Conservation (phyloP, 805 yeast genomes). For the Wickerhamomyces silvicola region DNA sequence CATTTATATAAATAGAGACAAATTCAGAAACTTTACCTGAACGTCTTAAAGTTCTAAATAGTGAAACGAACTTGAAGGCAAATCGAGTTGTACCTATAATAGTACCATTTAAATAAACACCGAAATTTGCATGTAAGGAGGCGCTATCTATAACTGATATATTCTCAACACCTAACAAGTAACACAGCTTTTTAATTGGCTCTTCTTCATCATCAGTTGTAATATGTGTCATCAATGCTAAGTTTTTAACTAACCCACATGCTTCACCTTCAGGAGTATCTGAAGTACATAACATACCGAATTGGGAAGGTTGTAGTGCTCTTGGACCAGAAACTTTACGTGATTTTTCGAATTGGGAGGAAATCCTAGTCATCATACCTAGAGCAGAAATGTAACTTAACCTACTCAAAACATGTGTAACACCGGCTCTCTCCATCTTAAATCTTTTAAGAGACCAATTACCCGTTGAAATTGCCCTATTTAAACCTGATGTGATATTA, state of each 20-base stretch:
- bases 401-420: conserved; percentile 90
- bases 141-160: conserved; percentile 77
- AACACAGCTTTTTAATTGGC: conserved; percentile 75
- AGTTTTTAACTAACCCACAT: conserved; percentile 94
- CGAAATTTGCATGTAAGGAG: conserved; percentile 72
- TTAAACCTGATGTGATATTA: conserved; percentile 89
- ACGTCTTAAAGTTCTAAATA: conserved; percentile 77
- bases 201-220: conserved; percentile 97
- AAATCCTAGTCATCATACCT: conserved; percentile 99
- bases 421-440: conserved; percentile 99
- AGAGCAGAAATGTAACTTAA: conserved; percentile 89
- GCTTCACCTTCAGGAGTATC: conserved; percentile 99
- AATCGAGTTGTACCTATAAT: conserved; percentile 83
- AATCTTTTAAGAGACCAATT: conserved; percentile 98
- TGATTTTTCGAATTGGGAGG: conserved; percentile 98
- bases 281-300: conserved; percentile 97
- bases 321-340: conserved; percentile 98
- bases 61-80: conserved; percentile 74
- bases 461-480: conserved; percentile 96
- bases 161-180: conserved; percentile 83
- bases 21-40: conserved; percentile 82
- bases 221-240: conserved; percentile 97
- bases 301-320: conserved; percentile 97
- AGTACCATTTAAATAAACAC: conserved; percentile 91
- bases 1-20: conserved; percentile 83